Evolutionary conservation across 2,329 filamentous ascomycete species (phyloP).

Genomic region (Sporothrix sp.): DNA sequence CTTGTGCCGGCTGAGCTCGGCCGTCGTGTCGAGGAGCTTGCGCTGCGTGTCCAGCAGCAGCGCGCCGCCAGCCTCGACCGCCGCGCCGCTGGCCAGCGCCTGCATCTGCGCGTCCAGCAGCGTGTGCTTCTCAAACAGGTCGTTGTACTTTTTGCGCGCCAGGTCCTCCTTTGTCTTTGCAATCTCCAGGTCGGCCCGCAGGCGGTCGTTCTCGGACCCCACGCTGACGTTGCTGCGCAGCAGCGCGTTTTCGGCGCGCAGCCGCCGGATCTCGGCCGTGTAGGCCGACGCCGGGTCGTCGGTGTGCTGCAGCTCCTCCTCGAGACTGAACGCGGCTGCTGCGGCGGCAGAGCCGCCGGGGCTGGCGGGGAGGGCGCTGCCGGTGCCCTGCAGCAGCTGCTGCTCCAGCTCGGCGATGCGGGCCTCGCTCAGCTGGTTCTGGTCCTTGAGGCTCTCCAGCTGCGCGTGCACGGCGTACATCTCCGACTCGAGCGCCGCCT

Average conservation of each 20-base stretch:
- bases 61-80: constrained; percentile 39
- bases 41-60: constrained; percentile 43
- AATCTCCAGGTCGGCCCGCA: constrained; percentile 48
- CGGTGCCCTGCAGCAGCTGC: constrained; percentile 35
- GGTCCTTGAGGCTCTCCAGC: constrained; percentile 31
- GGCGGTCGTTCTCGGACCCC: constrained; percentile 42
- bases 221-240: constrained; percentile 45
- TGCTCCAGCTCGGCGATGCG: constrained; percentile 52
- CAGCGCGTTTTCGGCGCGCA: constrained; percentile 53
- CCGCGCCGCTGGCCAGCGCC: constrained; percentile 41
- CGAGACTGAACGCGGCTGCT: constrained; percentile 43
- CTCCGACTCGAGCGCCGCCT: constrained; percentile 34
- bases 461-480: constrained; percentile 34
- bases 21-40: constrained; percentile 34
- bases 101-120: constrained; percentile 49
- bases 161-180: constrained; percentile 39
- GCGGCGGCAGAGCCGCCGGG: constrained; percentile 16
- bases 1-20: constrained; percentile 39
- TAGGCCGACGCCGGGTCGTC: constrained; percentile 31
- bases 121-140: constrained; percentile 48
- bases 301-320: constrained; percentile 50
- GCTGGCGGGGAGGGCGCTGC: background rate
- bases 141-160: constrained; percentile 45
- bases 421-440: constrained; percentile 39
- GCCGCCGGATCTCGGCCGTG: constrained; percentile 44